Base-by-base conservation (phyloP, 2,329 filamentous ascomycete genomes). In the Scytalidium lignicola region DNA sequence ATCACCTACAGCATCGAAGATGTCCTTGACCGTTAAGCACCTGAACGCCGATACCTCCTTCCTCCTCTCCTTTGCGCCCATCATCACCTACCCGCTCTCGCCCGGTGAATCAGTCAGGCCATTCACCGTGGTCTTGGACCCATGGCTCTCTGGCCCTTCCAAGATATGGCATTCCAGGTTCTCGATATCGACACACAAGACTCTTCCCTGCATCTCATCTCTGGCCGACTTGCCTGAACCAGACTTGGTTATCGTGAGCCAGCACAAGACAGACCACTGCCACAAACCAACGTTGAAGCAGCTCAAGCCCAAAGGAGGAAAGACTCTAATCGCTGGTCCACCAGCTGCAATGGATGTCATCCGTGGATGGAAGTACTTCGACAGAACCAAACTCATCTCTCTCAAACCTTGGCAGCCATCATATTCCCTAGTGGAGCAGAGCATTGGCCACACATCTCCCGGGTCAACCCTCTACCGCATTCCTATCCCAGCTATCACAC, bases 111-210 rank as follows among this genome's bases (percentile, higher is more conserved):
- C 69, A 23, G 71, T 73, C 12, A 71, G 71, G 45, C 74, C 77
- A 3, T 89, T 85, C 64, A 82, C 78, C 15, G 76, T 90, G 47
- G 74, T 90, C 39, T 67, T 90, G 45, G 86, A 91, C 62, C 86
- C 87, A 3, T 89, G 85, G 82, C 73, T 88, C 26, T 71, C 73
- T 10, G 82, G 82, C 0, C 69, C 77, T 3, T 80, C 81, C 10
- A 78, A 76, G 47, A 76, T 84, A 53, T 73, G 80, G 58, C 80
- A 81, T 58, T 71, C 78, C 22, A 75, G 73, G 59, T 82, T 88
- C 64, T 82, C 82, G 18, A 75, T 74, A 37, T 76, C 81, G 2
- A 73, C 72, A 42, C 81, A 82, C 54, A 80, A 71, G 41, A 65
- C 72, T 17, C 70, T 71, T 21, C 70, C 81, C 42, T 82, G 77